A percentile compares a stretch with the other conserved stretches of the same genome.
Conservation (phyloP, 768 basidiomycete genomes). For the Kondoa subrosea region DNA sequence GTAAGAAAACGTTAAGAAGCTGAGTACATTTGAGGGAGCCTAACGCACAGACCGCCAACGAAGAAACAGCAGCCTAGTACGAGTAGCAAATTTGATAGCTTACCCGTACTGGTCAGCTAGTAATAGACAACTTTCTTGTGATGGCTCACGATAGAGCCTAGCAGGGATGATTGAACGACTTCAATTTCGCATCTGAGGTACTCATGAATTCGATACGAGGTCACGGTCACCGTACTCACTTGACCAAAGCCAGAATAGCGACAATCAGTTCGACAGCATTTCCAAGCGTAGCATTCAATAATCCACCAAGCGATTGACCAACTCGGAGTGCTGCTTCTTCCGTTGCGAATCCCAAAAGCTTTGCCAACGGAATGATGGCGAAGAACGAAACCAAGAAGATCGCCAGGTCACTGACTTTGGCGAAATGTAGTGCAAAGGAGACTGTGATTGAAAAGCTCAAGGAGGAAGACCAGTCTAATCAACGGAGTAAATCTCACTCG, state of each 20-base stretch:
- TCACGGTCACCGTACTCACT: too few relatives aligned
- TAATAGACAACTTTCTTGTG: too few relatives aligned
- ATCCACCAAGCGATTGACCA: slow-evolving; percentile 20
- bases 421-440: slow-evolving; percentile 20
- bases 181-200: slow-evolving; percentile 63
- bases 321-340: slow-evolving; percentile 44
- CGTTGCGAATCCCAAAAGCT: slow-evolving; percentile 66
- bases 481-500: background rate
- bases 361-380: slow-evolving; percentile 61
- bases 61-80: slow-evolving; percentile 52
- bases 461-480: background rate
- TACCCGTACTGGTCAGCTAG: too few relatives aligned
- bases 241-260: slow-evolving; percentile 50
- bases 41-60: slow-evolving; percentile 4
- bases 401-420: slow-evolving; percentile 8
- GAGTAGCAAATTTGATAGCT: slow-evolving; percentile 55
- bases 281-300: slow-evolving; percentile 56
- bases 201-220: too few relatives aligned
- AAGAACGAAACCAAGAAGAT: background rate
- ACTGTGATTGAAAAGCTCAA: slow-evolving; percentile 9
- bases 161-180: slow-evolving; percentile 68
- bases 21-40: slow-evolving; percentile 36
- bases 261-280: slow-evolving; percentile 23
- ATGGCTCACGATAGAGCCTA: slow-evolving; percentile 71
- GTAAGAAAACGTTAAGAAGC: slow-evolving; percentile 18